These are phyloP conservation scores for Plasmodium reichenowi DNA, from an alignment of 169 alveolate species.

Conservation along the genomic window DNA sequence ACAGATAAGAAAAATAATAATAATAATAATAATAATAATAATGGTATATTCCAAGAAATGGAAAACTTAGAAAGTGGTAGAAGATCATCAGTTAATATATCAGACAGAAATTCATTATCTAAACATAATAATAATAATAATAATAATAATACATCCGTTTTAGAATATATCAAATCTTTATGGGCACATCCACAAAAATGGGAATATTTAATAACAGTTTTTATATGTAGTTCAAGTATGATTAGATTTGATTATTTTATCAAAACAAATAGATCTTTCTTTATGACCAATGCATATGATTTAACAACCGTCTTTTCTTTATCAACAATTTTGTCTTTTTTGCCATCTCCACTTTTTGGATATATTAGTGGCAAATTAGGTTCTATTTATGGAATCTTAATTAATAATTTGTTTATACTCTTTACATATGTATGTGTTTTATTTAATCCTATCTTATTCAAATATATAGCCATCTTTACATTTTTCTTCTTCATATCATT, in stretches of 20 bases:
- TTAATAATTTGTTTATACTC: constrained; percentile 35
- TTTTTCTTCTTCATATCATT: constrained; percentile 54
- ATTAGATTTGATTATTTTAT: constrained; percentile 70
- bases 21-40: background rate
- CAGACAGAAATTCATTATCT: too few relatives aligned
- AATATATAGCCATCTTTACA: constrained; percentile 18
- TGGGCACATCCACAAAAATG: constrained; percentile 74
- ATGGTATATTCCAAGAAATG: constrained; percentile 9
- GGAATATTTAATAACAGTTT: constrained; percentile 57
- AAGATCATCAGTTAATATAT: background rate
- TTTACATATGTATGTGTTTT: constrained; percentile 31
- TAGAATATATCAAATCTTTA: constrained; percentile 11
- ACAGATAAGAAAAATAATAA: constrained; percentile 16
- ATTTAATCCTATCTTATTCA: constrained; percentile 23
- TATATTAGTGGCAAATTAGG: constrained; percentile 62
- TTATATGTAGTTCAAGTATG: constrained; percentile 73
- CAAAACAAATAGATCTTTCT: constrained; percentile 55
- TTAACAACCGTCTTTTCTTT: constrained; percentile 52
- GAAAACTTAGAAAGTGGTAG: constrained; percentile 20
- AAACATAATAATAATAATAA: background rate
- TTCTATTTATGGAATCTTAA: constrained; percentile 42
- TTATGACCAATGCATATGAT: constrained; percentile 27
- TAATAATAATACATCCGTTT: background rate
- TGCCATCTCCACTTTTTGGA: constrained; percentile 74
- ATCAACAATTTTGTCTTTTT: constrained; percentile 51